A percentile compares a stretch with the other conserved stretches of the same genome.
Evolutionary conservation across 257 asterid species (phyloP).

Genomic region (Solanum paucissectum): DNA sequence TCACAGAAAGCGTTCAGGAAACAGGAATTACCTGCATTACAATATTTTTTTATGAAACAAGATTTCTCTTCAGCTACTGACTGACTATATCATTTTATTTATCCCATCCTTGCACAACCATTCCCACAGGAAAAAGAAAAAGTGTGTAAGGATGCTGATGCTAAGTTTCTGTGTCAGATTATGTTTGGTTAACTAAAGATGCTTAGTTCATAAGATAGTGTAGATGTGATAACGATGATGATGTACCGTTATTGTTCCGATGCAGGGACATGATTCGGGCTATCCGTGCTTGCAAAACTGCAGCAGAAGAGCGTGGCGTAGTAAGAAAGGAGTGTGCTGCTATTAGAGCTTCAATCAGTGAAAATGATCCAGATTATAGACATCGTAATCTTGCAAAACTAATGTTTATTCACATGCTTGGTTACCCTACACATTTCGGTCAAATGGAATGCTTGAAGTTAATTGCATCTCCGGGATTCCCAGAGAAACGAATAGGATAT

Average conservation of each 20-base stretch:
- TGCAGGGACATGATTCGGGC: conserved; percentile 99
- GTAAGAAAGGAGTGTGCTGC: conserved; percentile 98
- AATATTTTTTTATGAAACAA: not conserved
- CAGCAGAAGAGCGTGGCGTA: conserved; percentile 98
- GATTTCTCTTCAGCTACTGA: not conserved
- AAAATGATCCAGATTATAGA: conserved; percentile 74
- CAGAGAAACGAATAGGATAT: conserved; percentile 98
- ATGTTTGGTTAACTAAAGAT: not conserved
- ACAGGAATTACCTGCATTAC: not conserved
- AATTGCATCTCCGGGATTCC: conserved; percentile 98
- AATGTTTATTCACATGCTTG: conserved; percentile 99
- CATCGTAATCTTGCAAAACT: conserved; percentile 98
- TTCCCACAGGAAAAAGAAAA: not conserved
- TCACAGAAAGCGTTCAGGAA: not conserved
- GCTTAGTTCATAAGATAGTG: not conserved
- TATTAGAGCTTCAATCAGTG: conserved; percentile 89
- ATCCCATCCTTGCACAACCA: not conserved
- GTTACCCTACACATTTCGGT: conserved; percentile 98
- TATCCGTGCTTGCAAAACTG: conserved; percentile 94
- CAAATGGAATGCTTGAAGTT: conserved; percentile 97
- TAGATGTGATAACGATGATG: not conserved
- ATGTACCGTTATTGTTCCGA: not conserved
- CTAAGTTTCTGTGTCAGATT: not conserved
- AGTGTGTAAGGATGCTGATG: not conserved
- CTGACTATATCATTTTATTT: not conserved